Evolutionary conservation across 192 early-diverging fungal species (phyloP).

Genomic region (Backusella liffmaniae): DNA sequence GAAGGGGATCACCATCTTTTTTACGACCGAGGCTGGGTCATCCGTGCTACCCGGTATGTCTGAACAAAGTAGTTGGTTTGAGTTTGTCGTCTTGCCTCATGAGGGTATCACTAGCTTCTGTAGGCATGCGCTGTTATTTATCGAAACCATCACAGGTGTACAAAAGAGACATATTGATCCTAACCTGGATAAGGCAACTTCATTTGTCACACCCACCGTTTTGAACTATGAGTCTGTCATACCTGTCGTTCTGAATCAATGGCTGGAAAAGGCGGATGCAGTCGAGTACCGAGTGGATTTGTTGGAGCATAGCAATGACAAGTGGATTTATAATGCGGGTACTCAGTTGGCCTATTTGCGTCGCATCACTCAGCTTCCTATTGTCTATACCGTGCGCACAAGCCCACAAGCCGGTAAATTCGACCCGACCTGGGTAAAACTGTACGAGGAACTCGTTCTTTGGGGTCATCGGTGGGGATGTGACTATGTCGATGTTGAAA

Average conservation of each 20-base stretch:
- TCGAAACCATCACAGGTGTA: not conserved
- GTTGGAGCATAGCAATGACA: slow-evolving; percentile 48
- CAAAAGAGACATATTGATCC: slow-evolving; percentile 1
- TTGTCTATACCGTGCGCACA: slow-evolving; percentile 93
- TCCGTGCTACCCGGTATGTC: not conserved
- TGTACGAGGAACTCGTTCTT: slow-evolving; percentile 60
- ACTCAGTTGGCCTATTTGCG: slow-evolving; percentile 76
- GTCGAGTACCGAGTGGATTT: slow-evolving; percentile 91
- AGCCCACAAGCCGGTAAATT: slow-evolving; percentile 83
- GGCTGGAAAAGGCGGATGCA: slow-evolving; percentile 20
- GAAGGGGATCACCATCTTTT: not conserved
- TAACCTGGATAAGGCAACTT: not conserved
- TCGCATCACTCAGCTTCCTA: slow-evolving; percentile 67
- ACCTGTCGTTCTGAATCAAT: slow-evolving; percentile 5
- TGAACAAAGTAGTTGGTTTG: not conserved
- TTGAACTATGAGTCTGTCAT: not conserved
- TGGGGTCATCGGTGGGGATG: slow-evolving; percentile 81
- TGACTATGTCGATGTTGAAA: slow-evolving; percentile 90
- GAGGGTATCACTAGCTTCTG: not conserved
- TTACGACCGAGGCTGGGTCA: not conserved
- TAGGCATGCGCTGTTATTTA: not conserved
- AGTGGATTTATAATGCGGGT: slow-evolving; percentile 46
- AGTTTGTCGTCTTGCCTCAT: not conserved
- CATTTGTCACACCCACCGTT: slow-evolving; percentile 19
- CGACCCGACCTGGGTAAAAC: slow-evolving; percentile 53